phyloP scores from a whole-genome alignment of 306 rosid species.

The Adenanthera pavonina region DNA sequence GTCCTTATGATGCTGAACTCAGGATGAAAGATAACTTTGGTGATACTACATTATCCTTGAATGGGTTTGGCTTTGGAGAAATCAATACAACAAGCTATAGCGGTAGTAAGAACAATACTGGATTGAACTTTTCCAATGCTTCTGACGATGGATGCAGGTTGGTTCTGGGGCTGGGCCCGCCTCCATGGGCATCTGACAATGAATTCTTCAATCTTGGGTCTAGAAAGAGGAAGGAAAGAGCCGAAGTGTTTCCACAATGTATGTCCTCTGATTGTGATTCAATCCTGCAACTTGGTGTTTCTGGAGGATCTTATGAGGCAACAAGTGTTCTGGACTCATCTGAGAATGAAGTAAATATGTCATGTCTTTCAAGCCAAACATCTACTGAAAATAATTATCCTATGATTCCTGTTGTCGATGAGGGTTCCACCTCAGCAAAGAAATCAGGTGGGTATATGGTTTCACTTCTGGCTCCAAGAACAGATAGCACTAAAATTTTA shows the following conservation, averaged over 20 bases:
- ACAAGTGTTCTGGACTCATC: not conserved
- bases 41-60: not conserved
- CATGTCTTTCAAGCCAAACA: not conserved
- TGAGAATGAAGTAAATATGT: constrained; percentile 2
- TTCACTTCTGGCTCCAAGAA: not conserved
- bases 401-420: not conserved
- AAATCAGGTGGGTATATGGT: not conserved
- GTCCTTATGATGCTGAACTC: not conserved
- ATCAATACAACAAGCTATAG: not conserved
- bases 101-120: not conserved
- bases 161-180: not conserved
- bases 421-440: constrained; percentile 8
- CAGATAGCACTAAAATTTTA: not conserved
- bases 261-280: not conserved
- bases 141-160: constrained; percentile 5
- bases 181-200: not conserved
- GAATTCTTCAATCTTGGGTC: not conserved
- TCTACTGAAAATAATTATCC: not conserved
- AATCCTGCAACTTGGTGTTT: constrained; percentile 16
- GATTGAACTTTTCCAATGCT: not conserved
- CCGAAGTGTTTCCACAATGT: not conserved
- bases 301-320: not conserved
- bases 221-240: not conserved
- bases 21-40: not conserved
- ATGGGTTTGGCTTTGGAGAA: not conserved